Evolutionary conservation across 371 early-diverging fungal species (phyloP).

Genomic region (Actinomortierella ambigua): DNA sequence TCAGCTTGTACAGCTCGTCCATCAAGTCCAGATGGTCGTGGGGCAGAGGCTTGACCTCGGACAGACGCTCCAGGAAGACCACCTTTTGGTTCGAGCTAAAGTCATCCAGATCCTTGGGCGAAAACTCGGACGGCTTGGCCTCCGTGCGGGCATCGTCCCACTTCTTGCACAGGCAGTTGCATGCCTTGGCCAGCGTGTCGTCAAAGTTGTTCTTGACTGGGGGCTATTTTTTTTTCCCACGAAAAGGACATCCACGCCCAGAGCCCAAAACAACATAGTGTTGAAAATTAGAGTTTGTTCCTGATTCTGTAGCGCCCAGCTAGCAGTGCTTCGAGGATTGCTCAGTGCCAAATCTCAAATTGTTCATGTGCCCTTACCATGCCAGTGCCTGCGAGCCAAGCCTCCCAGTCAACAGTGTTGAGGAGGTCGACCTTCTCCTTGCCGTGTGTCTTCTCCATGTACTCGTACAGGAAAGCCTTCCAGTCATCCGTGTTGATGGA

Average conservation of each 20-base stretch:
- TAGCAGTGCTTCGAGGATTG: neutral
- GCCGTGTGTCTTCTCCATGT: slow-evolving; percentile 66
- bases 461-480: slow-evolving; percentile 80
- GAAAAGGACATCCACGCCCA: neutral
- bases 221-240: slow-evolving; percentile 57
- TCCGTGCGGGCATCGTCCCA: slow-evolving; percentile 69
- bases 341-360: too few relatives aligned
- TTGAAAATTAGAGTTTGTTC: neutral
- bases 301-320: neutral
- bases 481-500: slow-evolving; percentile 90
- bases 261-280: slow-evolving; percentile 3
- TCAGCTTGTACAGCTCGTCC: slow-evolving; percentile 77
- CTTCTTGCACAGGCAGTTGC: slow-evolving; percentile 78
- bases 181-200: slow-evolving; percentile 80
- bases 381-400: slow-evolving; percentile 86
- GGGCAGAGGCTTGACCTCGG: slow-evolving; percentile 71
- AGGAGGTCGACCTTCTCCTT: slow-evolving; percentile 69
- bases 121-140: slow-evolving; percentile 57
- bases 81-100: slow-evolving; percentile 82
- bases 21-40: slow-evolving; percentile 65
- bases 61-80: slow-evolving; percentile 84
- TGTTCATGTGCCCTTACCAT: slow-evolving; percentile 56
- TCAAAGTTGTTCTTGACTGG: slow-evolving; percentile 88
- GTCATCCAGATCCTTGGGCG: slow-evolving; percentile 60
- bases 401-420: slow-evolving; percentile 84